Percentiles rank a stretch among this genome's conserved stretches.
phyloP scores from a whole-genome alignment of 139 green algal species.

The Chlorella vulgaris region DNA sequence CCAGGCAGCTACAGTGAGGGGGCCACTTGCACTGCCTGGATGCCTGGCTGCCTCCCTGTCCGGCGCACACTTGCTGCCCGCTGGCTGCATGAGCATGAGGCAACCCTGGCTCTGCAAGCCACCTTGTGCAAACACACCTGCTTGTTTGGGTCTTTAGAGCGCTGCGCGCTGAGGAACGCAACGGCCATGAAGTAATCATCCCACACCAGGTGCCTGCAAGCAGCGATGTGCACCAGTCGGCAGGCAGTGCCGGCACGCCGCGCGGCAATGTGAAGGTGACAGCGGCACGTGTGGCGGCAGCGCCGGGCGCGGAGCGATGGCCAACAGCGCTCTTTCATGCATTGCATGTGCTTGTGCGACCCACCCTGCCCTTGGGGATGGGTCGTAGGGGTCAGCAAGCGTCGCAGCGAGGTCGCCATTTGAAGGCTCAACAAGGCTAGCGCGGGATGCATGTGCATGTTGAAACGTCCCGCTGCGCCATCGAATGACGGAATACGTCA shows the following conservation, averaged over 20 bases:
- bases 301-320: neutral
- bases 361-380: conserved; percentile 25
- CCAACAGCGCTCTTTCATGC: too few relatives aligned
- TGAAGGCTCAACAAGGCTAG: neutral
- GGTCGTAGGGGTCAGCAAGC: conserved; percentile 35
- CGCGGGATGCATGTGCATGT: neutral
- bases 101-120: neutral
- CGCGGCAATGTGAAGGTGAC: neutral
- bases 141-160: conserved; percentile 97
- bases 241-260: too few relatives aligned
- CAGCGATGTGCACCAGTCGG: neutral
- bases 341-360: neutral
- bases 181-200: conserved; percentile 99
- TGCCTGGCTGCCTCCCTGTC: too few relatives aligned
- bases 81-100: neutral
- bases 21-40: neutral
- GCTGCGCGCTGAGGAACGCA: conserved; percentile 91
- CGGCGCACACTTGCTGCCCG: neutral
- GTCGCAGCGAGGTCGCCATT: neutral
- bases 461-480: neutral
- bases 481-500: conserved; percentile 29
- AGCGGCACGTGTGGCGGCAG: neutral
- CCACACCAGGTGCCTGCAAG: conserved; percentile 86
- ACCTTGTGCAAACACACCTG: conserved; percentile 83
- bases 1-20: neutral